These are phyloP conservation scores for Ogataea salicorniae DNA, from an alignment of 805 yeast species.

Conservation along the genomic window DNA sequence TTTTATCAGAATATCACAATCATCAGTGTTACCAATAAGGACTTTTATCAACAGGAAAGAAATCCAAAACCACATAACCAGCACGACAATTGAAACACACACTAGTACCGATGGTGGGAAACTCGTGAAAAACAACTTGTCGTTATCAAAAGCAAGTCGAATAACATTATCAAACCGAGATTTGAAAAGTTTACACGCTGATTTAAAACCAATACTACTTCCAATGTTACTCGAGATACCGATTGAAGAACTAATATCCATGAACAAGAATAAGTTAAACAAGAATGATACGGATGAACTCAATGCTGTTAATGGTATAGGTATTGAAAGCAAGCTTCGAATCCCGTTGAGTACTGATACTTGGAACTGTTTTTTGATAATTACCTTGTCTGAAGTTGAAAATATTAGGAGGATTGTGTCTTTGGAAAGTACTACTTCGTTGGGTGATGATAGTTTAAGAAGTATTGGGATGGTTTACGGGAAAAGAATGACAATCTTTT, in stretches of 20 bases:
- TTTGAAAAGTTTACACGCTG: constrained; percentile 16
- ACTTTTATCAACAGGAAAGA: constrained; percentile 24
- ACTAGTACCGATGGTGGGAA: neutral
- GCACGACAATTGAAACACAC: constrained; percentile 6
- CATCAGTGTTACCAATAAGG: constrained; percentile 19
- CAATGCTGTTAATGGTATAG: neutral
- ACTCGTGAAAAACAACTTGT: neutral
- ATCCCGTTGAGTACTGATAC: constrained; percentile 19
- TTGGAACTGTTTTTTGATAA: constrained; percentile 24
- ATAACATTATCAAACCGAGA: constrained; percentile 21
- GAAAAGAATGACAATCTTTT: neutral
- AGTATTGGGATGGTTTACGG: neutral
- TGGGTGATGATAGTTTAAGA: neutral
- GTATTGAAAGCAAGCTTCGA: constrained; percentile 5
- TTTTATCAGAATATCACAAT: constrained; percentile 14
- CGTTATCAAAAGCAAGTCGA: neutral
- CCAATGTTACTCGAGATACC: constrained; percentile 18
- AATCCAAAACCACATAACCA: constrained; percentile 15
- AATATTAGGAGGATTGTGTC: constrained; percentile 4
- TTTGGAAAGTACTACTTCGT: neutral
- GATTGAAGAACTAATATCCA: constrained; percentile 16
- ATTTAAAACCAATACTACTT: constrained; percentile 13
- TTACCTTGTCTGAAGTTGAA: constrained; percentile 18
- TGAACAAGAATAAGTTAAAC: constrained; percentile 2
- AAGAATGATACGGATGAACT: neutral